Evolutionary conservation across 208 protist genomes (phyloP).

Genomic region (Trypanosoma lewisi): DNA sequence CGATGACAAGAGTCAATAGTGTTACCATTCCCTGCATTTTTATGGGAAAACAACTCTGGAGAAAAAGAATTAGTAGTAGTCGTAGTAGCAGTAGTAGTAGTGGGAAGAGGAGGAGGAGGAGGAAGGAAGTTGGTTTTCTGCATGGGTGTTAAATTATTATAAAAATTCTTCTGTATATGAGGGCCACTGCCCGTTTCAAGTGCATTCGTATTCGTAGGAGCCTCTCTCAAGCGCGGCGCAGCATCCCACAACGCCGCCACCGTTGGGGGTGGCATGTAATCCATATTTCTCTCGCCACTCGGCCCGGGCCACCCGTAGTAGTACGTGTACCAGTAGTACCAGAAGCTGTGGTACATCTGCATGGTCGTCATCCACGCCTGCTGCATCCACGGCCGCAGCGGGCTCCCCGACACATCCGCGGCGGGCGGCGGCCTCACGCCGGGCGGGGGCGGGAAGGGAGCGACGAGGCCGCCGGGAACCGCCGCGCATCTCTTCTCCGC

Average conservation of each 20-base stretch:
- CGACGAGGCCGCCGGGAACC: background rate
- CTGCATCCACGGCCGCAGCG: background rate
- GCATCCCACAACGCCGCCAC: background rate
- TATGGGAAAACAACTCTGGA: background rate
- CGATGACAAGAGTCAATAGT: conserved; percentile 1
- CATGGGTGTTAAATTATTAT: background rate
- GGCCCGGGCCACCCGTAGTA: background rate
- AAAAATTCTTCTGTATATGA: background rate
- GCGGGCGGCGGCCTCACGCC: background rate
- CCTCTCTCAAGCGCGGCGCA: background rate
- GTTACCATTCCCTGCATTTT: background rate
- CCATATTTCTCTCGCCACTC: background rate
- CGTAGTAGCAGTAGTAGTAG: background rate
- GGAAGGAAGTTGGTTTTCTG: background rate
- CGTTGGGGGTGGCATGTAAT: background rate
- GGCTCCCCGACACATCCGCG: background rate
- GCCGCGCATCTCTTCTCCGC: background rate
- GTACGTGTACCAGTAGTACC: background rate
- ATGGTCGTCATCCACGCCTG: background rate
- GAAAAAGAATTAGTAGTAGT: background rate
- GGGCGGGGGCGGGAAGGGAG: background rate
- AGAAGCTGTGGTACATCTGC: conserved; percentile 7
- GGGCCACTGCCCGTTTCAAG: background rate
- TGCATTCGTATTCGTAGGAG: background rate
- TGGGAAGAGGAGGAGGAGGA: background rate